Conservation (phyloP, 108 stramenopile genomes). For the Stephanodiscus minutulus region DNA sequence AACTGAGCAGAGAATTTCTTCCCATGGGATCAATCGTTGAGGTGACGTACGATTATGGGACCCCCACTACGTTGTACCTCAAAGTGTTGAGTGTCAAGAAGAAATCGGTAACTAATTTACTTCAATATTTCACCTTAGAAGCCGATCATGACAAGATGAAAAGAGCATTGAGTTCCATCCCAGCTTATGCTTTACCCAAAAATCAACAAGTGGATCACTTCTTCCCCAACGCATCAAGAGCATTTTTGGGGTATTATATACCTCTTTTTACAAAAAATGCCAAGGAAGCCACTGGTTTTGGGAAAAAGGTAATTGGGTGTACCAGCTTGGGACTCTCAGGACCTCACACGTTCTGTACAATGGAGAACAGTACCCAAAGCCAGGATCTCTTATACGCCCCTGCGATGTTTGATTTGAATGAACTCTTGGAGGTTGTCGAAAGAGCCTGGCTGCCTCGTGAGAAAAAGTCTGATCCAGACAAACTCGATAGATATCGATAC, state of each 20-base stretch:
- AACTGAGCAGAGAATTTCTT: conserved; percentile 16
- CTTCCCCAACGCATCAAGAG: conserved; percentile 39
- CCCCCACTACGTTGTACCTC: conserved; percentile 35
- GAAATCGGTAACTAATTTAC: conserved; percentile 4
- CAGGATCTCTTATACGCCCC: conserved; percentile 32
- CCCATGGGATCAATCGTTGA: conserved; percentile 19
- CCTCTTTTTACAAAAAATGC: conserved; percentile 10
- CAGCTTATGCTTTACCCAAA: conserved; percentile 39
- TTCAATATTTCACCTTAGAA: conserved; percentile 36
- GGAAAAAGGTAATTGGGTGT: conserved; percentile 22
- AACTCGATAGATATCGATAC: conserved; percentile 19
- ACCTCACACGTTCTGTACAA: conserved; percentile 21
- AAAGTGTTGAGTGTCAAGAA: conserved; percentile 34
- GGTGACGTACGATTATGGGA: conserved; percentile 42
- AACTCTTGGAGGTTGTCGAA: conserved; percentile 31
- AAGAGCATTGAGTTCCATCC: conserved; percentile 17
- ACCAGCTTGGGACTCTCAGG: conserved; percentile 6
- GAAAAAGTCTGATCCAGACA: conserved; percentile 15
- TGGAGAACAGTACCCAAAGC: conserved; percentile 27
- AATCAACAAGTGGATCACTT: conserved; percentile 39
- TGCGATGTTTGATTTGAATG: conserved; percentile 22
- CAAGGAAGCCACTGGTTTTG: conserved; percentile 1
- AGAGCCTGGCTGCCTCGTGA: conserved; percentile 40
- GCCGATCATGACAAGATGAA: neutral
- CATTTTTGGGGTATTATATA: conserved; percentile 42